These are phyloP conservation scores for Buddleja alternifolia DNA, from an alignment of 257 asterid species.

Conservation along the genomic window DNA sequence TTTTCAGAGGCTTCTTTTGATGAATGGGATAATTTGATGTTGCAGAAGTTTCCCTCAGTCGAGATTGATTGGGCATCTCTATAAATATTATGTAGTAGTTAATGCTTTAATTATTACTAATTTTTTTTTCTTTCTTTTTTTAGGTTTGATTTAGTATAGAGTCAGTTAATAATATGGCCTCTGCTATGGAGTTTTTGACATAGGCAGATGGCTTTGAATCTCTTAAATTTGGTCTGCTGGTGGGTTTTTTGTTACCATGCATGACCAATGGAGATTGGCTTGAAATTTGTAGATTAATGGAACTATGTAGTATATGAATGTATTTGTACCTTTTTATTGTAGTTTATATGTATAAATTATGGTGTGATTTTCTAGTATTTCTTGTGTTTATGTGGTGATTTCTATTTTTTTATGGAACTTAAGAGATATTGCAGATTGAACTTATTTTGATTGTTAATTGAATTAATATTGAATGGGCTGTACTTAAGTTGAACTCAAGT, in stretches of 20 bases:
- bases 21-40: constrained; percentile 37
- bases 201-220: constrained; percentile 53
- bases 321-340: constrained; percentile 23
- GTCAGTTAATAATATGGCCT: neutral
- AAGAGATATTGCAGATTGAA: no score
- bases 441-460: no score
- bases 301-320: constrained; percentile 9
- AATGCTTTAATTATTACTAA: no score
- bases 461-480: no score
- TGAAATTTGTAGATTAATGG: constrained; percentile 16
- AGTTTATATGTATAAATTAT: constrained; percentile 9
- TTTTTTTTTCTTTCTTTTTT: no score
- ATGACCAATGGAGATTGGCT: constrained; percentile 38
- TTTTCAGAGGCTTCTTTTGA: constrained; percentile 49
- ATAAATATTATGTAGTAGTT: constrained; percentile 22
- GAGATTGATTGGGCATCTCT: constrained; percentile 96
- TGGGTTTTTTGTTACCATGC: constrained; percentile 65
- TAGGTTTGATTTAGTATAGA: no score
- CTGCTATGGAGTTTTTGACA: constrained; percentile 70
- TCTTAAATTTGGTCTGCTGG: constrained; percentile 54
- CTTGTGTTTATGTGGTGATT: neutral
- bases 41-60: constrained; percentile 79
- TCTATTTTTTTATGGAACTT: no score
- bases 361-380: constrained; percentile 5
- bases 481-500: no score